phyloP scores from a whole-genome alignment of 164 flowering plant genomes.

The Kalanchoe fedtschenkoi region DNA sequence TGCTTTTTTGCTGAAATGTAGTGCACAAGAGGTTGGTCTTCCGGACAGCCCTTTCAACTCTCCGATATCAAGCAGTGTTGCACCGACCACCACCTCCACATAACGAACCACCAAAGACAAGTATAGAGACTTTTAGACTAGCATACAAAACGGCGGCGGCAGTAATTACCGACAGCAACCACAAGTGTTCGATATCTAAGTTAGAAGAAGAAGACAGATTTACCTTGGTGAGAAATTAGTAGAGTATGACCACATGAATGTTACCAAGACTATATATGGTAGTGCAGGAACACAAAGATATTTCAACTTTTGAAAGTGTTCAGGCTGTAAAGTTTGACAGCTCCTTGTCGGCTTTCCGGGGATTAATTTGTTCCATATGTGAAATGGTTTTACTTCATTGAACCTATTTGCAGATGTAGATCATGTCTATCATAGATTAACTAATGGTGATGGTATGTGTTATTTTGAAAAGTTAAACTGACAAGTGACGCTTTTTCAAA shows the following conservation, averaged over 20 bases:
- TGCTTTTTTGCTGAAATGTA: not conserved
- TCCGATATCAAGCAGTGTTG: not conserved
- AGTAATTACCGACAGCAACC: not conserved
- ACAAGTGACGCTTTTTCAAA: no score
- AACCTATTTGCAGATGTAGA: no score
- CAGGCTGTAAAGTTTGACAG: not conserved
- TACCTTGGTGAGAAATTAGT: no score
- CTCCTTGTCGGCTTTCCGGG: no score
- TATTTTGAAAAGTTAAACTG: no score
- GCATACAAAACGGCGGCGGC: not conserved
- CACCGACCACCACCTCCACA: not conserved
- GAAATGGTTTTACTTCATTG: no score
- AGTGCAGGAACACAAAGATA: not conserved
- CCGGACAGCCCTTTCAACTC: conserved; percentile 2
- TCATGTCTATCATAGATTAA: no score
- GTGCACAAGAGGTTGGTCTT: not conserved
- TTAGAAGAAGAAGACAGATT: no score
- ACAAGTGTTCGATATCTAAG: not conserved
- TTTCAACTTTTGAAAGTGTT: not conserved
- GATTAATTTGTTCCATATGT: no score
- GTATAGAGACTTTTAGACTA: not conserved
- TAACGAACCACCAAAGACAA: not conserved
- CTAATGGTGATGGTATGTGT: no score
- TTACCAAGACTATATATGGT: not conserved
- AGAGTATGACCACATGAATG: not conserved